Conservation (phyloP, 2,329 filamentous ascomycete genomes). For the Periglandula ipomoeae region DNA sequence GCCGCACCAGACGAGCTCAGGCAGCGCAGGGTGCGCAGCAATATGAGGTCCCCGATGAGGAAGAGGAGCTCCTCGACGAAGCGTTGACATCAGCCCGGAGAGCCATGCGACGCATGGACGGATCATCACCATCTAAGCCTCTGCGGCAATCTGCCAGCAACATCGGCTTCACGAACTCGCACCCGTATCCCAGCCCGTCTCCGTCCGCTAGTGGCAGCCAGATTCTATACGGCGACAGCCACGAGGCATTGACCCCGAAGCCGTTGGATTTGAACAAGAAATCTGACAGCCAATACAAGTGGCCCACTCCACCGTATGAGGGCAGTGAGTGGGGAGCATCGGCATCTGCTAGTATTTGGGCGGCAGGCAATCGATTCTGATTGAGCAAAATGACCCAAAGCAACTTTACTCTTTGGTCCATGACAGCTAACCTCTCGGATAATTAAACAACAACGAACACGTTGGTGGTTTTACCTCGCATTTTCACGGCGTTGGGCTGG, state of each 20-base stretch:
- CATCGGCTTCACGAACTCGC: conserved; percentile 39
- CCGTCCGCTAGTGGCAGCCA: conserved; percentile 76
- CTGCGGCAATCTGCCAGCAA: conserved; percentile 58
- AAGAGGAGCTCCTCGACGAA: conserved; percentile 92
- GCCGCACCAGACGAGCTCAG: conserved; percentile 70
- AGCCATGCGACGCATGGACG: conserved; percentile 63
- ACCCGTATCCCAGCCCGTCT: conserved; percentile 57
- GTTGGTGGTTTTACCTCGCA: conserved; percentile 10
- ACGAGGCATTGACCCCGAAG: conserved; percentile 55
- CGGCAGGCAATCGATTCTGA: conserved; percentile 56
- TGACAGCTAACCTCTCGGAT: background rate
- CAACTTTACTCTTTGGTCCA: too few relatives aligned
- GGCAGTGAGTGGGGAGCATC: conserved; percentile 85
- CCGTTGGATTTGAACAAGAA: conserved; percentile 61
- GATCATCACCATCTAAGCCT: conserved; percentile 25
- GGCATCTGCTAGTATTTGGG: conserved; percentile 73
- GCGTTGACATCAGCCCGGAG: conserved; percentile 68
- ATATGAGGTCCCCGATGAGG: conserved; percentile 92
- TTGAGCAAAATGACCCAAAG: background rate
- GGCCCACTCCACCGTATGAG: conserved; percentile 93
- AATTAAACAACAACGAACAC: conserved; percentile 2
- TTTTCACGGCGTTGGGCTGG: conserved; percentile 5
- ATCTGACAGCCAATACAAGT: conserved; percentile 53
- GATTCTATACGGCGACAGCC: conserved; percentile 60
- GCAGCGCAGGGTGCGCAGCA: conserved; percentile 65